A percentile compares a stretch with the other conserved stretches of the same genome.
Evolutionary conservation across 176 grass and related monocot species (phyloP).

Genomic region (Pontederia crassipes): DNA sequence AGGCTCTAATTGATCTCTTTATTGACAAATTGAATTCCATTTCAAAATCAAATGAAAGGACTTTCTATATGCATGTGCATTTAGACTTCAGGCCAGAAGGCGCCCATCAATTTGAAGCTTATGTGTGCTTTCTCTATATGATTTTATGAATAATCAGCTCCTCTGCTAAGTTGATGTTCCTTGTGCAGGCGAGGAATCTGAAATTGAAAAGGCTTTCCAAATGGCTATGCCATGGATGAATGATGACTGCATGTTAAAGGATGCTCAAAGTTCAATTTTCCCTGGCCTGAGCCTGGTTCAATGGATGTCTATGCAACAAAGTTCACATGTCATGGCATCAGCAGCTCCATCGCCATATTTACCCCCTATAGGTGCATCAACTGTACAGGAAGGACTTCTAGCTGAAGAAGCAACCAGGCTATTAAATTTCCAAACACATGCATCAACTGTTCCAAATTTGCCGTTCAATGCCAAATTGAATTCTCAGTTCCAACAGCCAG

Average conservation of each 20-base stretch:
- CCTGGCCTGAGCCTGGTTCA: slow-evolving; percentile 80
- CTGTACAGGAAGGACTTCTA: slow-evolving; percentile 33
- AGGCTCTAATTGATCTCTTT: too few relatives aligned
- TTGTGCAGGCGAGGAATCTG: slow-evolving; percentile 69
- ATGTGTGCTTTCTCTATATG: not conserved
- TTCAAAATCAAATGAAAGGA: too few relatives aligned
- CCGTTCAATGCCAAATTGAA: slow-evolving; percentile 46
- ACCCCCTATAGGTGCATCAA: slow-evolving; percentile 24
- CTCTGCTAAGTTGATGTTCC: slow-evolving; percentile 19
- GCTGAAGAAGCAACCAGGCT: slow-evolving; percentile 46
- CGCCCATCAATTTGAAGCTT: slow-evolving; percentile 1
- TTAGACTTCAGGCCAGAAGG: not conserved
- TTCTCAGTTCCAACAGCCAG: slow-evolving; percentile 19
- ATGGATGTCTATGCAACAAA: slow-evolving; percentile 99
- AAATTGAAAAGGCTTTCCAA: slow-evolving; percentile 87
- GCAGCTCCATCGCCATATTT: slow-evolving; percentile 37
- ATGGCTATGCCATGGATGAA: slow-evolving; percentile 87
- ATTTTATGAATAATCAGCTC: not conserved
- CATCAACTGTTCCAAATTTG: slow-evolving; percentile 44
- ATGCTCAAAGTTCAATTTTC: slow-evolving; percentile 75
- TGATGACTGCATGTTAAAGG: slow-evolving; percentile 85
- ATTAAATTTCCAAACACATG: slow-evolving; percentile 55
- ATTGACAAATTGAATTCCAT: too few relatives aligned
- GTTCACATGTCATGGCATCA: slow-evolving; percentile 45
- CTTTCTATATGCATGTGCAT: not conserved